Percentiles rank a stretch among this genome's conserved stretches.
Conservation (phyloP, 2,329 filamentous ascomycete species). For the Beauveria scarabaeidicola region DNA sequence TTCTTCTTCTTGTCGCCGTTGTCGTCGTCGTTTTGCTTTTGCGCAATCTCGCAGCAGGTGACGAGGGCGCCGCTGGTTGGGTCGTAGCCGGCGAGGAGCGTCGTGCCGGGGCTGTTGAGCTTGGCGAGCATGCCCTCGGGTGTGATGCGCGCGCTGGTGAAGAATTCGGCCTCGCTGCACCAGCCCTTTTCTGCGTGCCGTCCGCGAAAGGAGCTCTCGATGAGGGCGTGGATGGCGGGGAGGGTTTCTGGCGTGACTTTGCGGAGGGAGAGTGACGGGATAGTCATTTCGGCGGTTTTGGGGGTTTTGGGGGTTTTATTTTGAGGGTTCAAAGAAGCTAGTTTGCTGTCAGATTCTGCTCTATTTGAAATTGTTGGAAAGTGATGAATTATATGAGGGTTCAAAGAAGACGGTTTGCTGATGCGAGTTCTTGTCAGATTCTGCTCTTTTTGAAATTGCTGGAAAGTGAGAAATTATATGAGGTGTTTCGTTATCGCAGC, state of each 20-base stretch:
- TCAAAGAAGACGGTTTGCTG: not conserved
- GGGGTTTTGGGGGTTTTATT: not conserved
- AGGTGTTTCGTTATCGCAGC: too few relatives aligned
- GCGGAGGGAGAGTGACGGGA: constrained; percentile 24
- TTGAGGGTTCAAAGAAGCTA: not conserved
- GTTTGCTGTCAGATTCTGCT: not conserved
- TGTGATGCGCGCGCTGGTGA: constrained; percentile 36
- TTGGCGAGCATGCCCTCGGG: constrained; percentile 27
- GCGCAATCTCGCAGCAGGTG: constrained; percentile 36
- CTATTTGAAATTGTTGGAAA: not conserved
- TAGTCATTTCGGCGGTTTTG: constrained; percentile 1
- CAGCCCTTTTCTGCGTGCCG: constrained; percentile 32
- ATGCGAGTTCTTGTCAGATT: not conserved
- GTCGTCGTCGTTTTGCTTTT: constrained; percentile 15
- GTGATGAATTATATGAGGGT: not conserved
- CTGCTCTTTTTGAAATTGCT: not conserved
- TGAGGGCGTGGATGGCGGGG: constrained; percentile 27
- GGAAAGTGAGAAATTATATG: not conserved
- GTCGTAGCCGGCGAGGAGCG: constrained; percentile 30
- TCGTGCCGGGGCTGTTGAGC: constrained; percentile 28
- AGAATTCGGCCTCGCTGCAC: constrained; percentile 38
- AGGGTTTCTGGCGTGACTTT: constrained; percentile 26
- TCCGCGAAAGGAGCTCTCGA: constrained; percentile 37
- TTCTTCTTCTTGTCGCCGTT: too few relatives aligned
- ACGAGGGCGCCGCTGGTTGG: constrained; percentile 19